A percentile compares a stretch with the other conserved stretches of the same genome.
phyloP scores from a whole-genome alignment of 2,329 filamentous ascomycete species.

The Talaromyces marneffei region DNA sequence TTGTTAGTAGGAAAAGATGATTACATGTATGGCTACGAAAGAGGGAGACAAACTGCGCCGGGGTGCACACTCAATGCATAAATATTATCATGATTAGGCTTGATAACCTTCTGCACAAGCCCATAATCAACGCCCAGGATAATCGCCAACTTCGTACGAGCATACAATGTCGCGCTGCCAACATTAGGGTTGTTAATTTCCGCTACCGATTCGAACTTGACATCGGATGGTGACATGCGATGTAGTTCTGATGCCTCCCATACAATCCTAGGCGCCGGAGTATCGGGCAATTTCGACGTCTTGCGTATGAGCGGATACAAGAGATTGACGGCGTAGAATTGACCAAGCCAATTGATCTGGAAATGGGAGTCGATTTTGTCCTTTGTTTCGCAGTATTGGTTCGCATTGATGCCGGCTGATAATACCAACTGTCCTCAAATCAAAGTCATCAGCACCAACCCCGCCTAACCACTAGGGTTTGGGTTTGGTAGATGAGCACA shows the following conservation, averaged over 20 bases:
- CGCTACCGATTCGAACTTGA: conserved; percentile 36
- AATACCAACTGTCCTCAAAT: conserved; percentile 31
- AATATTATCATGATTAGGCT: conserved; percentile 38
- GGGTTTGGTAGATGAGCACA: not conserved
- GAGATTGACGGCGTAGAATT: conserved; percentile 41
- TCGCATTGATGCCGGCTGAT: conserved; percentile 41
- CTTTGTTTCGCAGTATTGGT: conserved; percentile 33
- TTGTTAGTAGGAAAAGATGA: not conserved
- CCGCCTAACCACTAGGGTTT: not conserved
- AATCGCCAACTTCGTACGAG: conserved; percentile 39
- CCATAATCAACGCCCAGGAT: conserved; percentile 42
- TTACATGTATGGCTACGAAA: not conserved
- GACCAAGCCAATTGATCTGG: conserved; percentile 41
- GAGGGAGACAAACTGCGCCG: conserved; percentile 27
- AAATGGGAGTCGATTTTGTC: conserved; percentile 40
- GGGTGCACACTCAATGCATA: conserved; percentile 41
- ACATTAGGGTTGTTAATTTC: conserved; percentile 40
- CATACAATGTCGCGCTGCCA: conserved; percentile 36
- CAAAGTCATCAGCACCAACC: not conserved
- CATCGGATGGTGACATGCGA: conserved; percentile 30
- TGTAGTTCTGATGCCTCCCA: conserved; percentile 42
- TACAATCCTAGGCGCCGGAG: conserved; percentile 36
- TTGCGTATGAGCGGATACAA: conserved; percentile 41
- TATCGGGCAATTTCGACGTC: conserved; percentile 33
- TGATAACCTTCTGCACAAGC: conserved; percentile 38